phyloP scores from a whole-genome alignment of 2,329 filamentous ascomycete species.

The Sclerotinia sclerotiorum region DNA sequence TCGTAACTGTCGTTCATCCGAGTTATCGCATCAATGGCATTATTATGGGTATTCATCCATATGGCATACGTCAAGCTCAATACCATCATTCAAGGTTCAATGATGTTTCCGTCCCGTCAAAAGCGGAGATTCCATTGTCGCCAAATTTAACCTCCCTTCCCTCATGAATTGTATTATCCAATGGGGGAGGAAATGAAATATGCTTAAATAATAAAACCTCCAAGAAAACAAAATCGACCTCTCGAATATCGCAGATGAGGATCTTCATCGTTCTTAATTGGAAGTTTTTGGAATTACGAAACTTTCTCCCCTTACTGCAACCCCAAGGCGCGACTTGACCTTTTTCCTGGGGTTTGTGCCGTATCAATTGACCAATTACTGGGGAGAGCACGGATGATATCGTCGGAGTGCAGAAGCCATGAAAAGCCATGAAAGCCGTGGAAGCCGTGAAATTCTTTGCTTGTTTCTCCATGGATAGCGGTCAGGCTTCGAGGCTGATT shows the following conservation, averaged over 20 bases:
- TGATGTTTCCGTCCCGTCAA: neutral
- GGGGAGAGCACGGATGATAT: neutral
- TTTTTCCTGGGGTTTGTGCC: neutral
- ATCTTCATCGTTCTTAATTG: constrained; percentile 1
- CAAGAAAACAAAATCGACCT: neutral
- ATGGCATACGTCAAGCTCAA: neutral
- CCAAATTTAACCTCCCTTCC: neutral
- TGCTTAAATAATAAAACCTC: neutral
- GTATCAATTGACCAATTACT: neutral
- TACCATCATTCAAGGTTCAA: neutral
- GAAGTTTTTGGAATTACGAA: constrained; percentile 1
- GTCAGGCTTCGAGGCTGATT: constrained; percentile 3
- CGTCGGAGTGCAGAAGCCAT: neutral
- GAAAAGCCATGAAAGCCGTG: neutral
- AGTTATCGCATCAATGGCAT: neutral
- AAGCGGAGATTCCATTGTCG: neutral
- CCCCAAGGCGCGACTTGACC: neutral
- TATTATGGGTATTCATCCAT: neutral
- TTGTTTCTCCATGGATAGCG: neutral
- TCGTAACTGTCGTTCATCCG: neutral
- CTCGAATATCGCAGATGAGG: neutral
- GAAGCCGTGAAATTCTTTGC: neutral
- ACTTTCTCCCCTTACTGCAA: neutral
- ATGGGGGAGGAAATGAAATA: constrained; percentile 4
- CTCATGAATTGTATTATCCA: too few relatives aligned